These are phyloP conservation scores for Aspergillus sp. DNA, from an alignment of 2,329 filamentous ascomycete species.

Conservation along the genomic window DNA sequence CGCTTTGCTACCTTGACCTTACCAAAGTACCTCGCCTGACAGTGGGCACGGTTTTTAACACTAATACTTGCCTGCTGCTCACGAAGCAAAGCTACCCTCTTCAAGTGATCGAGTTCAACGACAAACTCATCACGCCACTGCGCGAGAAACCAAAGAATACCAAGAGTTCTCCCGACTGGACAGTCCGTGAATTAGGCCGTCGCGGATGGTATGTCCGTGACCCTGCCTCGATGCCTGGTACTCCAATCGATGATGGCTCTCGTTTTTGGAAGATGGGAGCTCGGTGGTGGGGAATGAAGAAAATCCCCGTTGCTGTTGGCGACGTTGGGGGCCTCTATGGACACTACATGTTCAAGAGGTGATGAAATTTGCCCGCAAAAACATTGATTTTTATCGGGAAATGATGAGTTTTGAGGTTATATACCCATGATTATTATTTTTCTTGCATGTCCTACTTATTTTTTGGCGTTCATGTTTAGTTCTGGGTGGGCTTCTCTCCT, in stretches of 20 bases:
- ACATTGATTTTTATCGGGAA: slow-evolving; percentile 9
- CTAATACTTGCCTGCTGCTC: slow-evolving; percentile 57
- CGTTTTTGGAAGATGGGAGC: slow-evolving; percentile 82
- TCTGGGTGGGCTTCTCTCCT: slow-evolving; percentile 15
- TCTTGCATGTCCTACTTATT: slow-evolving; percentile 11
- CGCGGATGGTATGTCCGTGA: slow-evolving; percentile 66
- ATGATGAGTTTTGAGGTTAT: slow-evolving; percentile 13
- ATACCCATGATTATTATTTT: slow-evolving; percentile 8
- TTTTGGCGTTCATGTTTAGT: slow-evolving; percentile 7
- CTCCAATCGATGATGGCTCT: slow-evolving; percentile 54
- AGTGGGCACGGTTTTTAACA: slow-evolving; percentile 58
- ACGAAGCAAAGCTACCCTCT: slow-evolving; percentile 64
- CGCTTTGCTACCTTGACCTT: slow-evolving; percentile 73
- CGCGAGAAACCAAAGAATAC: slow-evolving; percentile 62
- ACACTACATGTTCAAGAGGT: slow-evolving; percentile 60
- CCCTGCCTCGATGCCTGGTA: slow-evolving; percentile 35
- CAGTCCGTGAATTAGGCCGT: slow-evolving; percentile 65
- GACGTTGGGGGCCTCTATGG: slow-evolving; percentile 61
- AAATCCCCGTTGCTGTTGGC: slow-evolving; percentile 55
- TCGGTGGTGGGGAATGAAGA: slow-evolving; percentile 80
- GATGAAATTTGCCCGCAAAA: slow-evolving; percentile 29
- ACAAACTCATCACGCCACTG: slow-evolving; percentile 65
- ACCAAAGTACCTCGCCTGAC: slow-evolving; percentile 64
- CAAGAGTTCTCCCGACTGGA: slow-evolving; percentile 63
- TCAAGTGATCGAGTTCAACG: slow-evolving; percentile 72